Evolutionary conservation across 2,329 filamentous ascomycete genomes (phyloP), one percentile per base, ranked within the genome.

Genomic region (Fusarium circinatum): DNA sequence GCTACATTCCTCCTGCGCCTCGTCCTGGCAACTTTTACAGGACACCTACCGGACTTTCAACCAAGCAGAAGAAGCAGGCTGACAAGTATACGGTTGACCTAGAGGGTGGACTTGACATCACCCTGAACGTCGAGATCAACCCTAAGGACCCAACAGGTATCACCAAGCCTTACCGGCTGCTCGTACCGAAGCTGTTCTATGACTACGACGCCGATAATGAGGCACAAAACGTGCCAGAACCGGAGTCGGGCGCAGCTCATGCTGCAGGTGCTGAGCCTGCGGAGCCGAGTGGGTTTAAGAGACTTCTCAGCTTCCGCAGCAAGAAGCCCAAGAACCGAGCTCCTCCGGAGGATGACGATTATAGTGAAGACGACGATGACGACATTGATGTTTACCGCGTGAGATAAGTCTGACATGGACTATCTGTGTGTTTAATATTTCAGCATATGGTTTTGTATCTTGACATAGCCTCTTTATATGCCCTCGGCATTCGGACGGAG

Each of bases 41-140:
- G 47, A 91, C 90, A 10, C 92, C 93, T 5, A 95, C 93, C 1
- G 91, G 90, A 20, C 82, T 94, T 45, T 90, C 89, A 30, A 82
- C 85, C 5, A 93, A 91, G 79, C 87, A 92, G 74, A 84, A 88
- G 74, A 87, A 86, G 76, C 87, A 88, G 70, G 81, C 85, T 6
- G 85, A 87, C 45, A 85, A 85, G 24, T 85, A 86, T 48, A 87
- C 89, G 15, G 89, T 98, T 67, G 91, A 98, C 79, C 86, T 98
- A 1, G 90, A 96, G 79, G 93, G 92, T 36, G 95, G 94, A 0
- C 85, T 99, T 15, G 95, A 98, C 74, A 92, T 99, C 41, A 93
- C 91, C 57, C 83, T 99, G 48, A 98, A 98, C 77, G 91, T 98
- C 71, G 96, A 99, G 83, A 90, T 98, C 70, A 95, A 92, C 77